phyloP scores from a whole-genome alignment of 176 grass and related monocot genomes.

The Aegilops longissima region DNA sequence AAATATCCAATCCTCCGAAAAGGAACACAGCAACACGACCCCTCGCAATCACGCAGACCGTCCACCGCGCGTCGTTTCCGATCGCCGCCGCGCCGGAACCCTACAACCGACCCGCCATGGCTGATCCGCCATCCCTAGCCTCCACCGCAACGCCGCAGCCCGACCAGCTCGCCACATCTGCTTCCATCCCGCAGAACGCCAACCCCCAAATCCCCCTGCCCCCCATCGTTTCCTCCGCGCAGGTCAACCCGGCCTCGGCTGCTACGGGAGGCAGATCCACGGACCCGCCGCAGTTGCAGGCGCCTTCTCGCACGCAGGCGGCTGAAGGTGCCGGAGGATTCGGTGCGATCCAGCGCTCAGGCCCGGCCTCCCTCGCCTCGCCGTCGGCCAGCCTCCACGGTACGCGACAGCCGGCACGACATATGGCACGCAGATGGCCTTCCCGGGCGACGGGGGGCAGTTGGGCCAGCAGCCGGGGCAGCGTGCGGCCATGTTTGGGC shows the following conservation, averaged over 20 bases:
- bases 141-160: not conserved
- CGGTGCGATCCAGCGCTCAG: not conserved
- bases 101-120: constrained; percentile 6
- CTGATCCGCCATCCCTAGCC: not conserved
- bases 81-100: not conserved
- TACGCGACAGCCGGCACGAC: not conserved
- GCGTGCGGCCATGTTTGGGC: not conserved
- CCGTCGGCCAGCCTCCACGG: constrained; percentile 5
- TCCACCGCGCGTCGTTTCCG: not conserved
- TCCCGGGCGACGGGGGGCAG: not conserved
- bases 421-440: not conserved
- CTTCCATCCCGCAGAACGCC: not conserved
- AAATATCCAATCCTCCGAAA: not conserved
- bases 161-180: not conserved
- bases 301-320: constrained; percentile 1
- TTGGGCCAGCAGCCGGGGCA: not conserved
- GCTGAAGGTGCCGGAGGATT: not conserved
- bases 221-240: not conserved
- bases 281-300: not conserved
- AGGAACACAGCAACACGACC: not conserved
- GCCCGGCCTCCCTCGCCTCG: not conserved
- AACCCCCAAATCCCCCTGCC: not conserved
- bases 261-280: not conserved
- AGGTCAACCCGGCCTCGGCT: not conserved
- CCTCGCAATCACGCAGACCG: not conserved